Percentiles rank a stretch among this genome's conserved stretches.
These are phyloP conservation scores for Cladosporium velox DNA, from an alignment of 2,329 filamentous ascomycete species.

Conservation along the genomic window DNA sequence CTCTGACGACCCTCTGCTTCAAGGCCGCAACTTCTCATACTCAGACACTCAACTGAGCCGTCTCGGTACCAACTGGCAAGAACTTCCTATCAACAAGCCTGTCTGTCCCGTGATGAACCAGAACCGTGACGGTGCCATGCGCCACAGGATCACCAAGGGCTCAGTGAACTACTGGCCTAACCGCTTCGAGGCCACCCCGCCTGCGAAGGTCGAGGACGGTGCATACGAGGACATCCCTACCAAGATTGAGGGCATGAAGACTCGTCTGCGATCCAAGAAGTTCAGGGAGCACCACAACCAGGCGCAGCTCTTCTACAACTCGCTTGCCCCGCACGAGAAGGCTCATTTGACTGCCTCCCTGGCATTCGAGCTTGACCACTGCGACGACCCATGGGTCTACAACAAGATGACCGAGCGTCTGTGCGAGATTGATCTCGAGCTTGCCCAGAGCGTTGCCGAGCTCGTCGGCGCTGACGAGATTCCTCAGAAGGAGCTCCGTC, in stretches of 20 bases:
- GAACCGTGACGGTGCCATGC: slow-evolving; percentile 52
- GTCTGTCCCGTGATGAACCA: slow-evolving; percentile 38
- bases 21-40: slow-evolving; percentile 72
- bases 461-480: slow-evolving; percentile 64
- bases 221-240: slow-evolving; percentile 69
- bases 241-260: slow-evolving; percentile 70
- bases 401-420: slow-evolving; percentile 68
- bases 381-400: slow-evolving; percentile 76
- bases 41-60: slow-evolving; percentile 69
- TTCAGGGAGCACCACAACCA: slow-evolving; percentile 78
- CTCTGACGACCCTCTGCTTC: slow-evolving; percentile 72
- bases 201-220: slow-evolving; percentile 62
- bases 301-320: slow-evolving; percentile 83
- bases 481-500: slow-evolving; percentile 54
- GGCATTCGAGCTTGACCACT: slow-evolving; percentile 76
- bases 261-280: slow-evolving; percentile 67
- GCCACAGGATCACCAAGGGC: slow-evolving; percentile 72
- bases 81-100: slow-evolving; percentile 75
- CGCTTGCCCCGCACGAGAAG: slow-evolving; percentile 67
- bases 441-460: slow-evolving; percentile 69
- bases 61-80: slow-evolving; percentile 73
- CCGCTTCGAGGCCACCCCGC: slow-evolving; percentile 63
- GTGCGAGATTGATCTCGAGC: slow-evolving; percentile 68
- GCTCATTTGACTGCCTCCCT: slow-evolving; percentile 62
- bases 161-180: slow-evolving; percentile 81